phyloP scores from a whole-genome alignment of 805 yeast genomes.

The Cyberlindnera samutprakarnensis region DNA sequence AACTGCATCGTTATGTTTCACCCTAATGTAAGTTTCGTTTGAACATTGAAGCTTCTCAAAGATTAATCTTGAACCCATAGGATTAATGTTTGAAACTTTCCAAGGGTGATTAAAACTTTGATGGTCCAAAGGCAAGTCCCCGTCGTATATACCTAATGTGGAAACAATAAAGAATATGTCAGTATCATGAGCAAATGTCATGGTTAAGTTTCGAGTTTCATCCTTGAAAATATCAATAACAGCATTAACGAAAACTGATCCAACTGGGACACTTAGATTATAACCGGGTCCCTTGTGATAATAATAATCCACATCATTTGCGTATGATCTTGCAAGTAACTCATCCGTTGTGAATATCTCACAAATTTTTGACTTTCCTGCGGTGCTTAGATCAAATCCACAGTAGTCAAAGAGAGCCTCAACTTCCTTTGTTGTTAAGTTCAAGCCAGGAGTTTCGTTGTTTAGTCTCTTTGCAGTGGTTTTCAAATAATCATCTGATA shows the following conservation, averaged over 20 bases:
- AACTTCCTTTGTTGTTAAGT: conserved; percentile 47
- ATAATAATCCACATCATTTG: conserved; percentile 49
- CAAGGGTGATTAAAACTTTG: conserved; percentile 41
- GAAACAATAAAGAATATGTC: conserved; percentile 53
- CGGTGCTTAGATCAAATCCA: conserved; percentile 67
- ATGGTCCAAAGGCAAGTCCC: too few species aligned
- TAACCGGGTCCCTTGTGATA: too few species aligned
- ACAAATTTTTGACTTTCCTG: conserved; percentile 63
- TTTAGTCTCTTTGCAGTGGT: too few species aligned
- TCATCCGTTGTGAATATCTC: conserved; percentile 61
- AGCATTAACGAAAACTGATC: conserved; percentile 49
- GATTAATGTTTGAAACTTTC: conserved; percentile 41
- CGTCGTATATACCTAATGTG: conserved; percentile 53
- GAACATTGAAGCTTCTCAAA: conserved; percentile 36
- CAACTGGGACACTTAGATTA: too few species aligned
- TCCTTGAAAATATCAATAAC: conserved; percentile 41
- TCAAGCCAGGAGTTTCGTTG: conserved; percentile 45
- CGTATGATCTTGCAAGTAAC: conserved; percentile 53
- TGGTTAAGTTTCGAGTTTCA: conserved; percentile 49
- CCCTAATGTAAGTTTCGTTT: conserved; percentile 35
- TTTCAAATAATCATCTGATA: too few species aligned
- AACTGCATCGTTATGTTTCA: conserved; percentile 46
- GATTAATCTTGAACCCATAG: conserved; percentile 50
- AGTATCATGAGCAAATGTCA: conserved; percentile 72
- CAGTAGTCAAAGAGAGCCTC: conserved; percentile 50